Conservation (phyloP, 1,284 basidiomycete genomes). For the Ganoderma multipileum region DNA sequence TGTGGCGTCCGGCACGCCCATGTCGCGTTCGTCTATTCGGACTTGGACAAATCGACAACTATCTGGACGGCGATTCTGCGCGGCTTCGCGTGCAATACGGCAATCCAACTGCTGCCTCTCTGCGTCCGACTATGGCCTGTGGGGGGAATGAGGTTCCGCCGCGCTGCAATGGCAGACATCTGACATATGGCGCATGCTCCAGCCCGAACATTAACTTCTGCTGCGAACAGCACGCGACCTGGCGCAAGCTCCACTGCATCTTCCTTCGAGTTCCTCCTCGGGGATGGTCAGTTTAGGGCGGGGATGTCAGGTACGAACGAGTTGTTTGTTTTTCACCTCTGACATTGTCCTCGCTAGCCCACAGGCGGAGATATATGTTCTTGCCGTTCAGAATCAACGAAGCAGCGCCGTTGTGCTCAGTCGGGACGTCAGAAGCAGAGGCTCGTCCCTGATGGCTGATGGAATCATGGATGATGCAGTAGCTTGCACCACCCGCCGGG, state of each 20-base stretch:
- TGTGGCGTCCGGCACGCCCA: slow-evolving; percentile 18
- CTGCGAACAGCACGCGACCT: slow-evolving; percentile 3
- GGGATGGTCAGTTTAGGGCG: background rate
- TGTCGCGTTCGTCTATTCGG: background rate
- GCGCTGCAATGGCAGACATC: slow-evolving; percentile 5
- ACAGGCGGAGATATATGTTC: background rate
- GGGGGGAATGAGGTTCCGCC: slow-evolving; percentile 10
- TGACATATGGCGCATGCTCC: background rate
- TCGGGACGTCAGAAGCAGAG: background rate
- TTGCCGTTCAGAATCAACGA: background rate
- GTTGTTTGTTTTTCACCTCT: background rate
- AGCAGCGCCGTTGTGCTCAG: background rate
- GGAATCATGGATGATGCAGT: background rate
- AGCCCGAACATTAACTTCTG: background rate
- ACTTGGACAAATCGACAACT: background rate
- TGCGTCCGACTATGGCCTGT: background rate
- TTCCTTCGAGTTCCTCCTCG: background rate
- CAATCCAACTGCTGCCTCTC: slow-evolving; percentile 1
- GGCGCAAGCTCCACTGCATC: background rate
- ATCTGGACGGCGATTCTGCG: background rate
- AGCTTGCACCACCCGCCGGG: background rate
- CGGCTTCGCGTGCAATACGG: slow-evolving; percentile 9
- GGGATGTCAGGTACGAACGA: background rate
- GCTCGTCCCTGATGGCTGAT: slow-evolving; percentile 1
- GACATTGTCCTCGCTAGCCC: background rate